Evolutionary conservation across 2,329 filamentous ascomycete species (phyloP).

Genomic region (Ophiocordyceps australis): DNA sequence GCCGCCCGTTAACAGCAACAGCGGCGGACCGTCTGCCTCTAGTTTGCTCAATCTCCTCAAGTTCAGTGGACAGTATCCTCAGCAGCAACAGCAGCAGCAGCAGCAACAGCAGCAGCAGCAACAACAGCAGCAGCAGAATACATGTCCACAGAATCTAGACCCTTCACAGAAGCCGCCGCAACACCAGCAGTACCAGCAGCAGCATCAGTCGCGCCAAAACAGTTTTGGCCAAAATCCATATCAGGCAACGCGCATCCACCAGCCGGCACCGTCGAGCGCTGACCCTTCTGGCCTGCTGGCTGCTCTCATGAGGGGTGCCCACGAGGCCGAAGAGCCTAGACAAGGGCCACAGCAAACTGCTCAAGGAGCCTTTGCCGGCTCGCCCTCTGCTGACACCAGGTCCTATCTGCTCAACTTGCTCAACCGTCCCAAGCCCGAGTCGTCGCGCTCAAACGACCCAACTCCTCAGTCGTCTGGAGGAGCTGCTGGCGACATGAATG

Average conservation of each 20-base stretch:
- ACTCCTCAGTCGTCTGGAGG: slow-evolving; percentile 25
- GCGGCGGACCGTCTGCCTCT: slow-evolving; percentile 16
- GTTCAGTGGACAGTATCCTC: slow-evolving; percentile 26
- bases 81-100: slow-evolving; percentile 14
- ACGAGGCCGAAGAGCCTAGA: slow-evolving; percentile 25
- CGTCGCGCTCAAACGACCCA: slow-evolving; percentile 21
- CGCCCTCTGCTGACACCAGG: slow-evolving; percentile 53
- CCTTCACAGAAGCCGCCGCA: slow-evolving; percentile 9
- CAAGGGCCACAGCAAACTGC: slow-evolving; percentile 5
- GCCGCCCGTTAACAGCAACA: slow-evolving; percentile 21
- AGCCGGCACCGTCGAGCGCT: slow-evolving; percentile 34
- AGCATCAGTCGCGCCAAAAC: slow-evolving; percentile 5
- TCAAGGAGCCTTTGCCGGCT: slow-evolving; percentile 26
- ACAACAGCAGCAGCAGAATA: slow-evolving; percentile 4
- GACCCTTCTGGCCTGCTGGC: slow-evolving; percentile 40
- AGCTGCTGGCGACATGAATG: slow-evolving; percentile 8
- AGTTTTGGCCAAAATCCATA: slow-evolving; percentile 6
- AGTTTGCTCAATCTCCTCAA: slow-evolving; percentile 44
- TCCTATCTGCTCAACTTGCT: slow-evolving; percentile 75
- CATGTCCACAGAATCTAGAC: slow-evolving; percentile 6
- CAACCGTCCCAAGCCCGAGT: slow-evolving; percentile 53
- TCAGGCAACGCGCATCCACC: slow-evolving; percentile 26
- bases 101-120: slow-evolving; percentile 7
- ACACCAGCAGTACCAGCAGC: slow-evolving; percentile 6
- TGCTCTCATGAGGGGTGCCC: slow-evolving; percentile 39